Evolutionary conservation across 2,329 filamentous ascomycete genomes (phyloP).

Genomic region (Penicillium sp.): DNA sequence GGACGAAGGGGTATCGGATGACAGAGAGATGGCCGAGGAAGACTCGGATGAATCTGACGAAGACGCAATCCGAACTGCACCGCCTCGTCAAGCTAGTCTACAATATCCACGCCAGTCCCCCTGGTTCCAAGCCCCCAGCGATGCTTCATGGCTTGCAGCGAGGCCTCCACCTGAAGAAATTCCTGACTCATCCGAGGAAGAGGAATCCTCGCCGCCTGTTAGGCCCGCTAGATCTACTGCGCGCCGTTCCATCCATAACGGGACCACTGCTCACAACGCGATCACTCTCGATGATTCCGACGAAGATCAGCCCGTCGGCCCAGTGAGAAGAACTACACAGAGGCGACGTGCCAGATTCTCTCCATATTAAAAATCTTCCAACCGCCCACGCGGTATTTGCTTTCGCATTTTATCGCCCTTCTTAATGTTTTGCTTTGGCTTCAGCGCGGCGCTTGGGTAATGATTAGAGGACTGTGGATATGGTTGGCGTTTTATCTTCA

Average conservation of each 20-base stretch:
- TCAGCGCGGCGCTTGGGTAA: slow-evolving; percentile 23
- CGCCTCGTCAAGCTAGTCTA: not conserved
- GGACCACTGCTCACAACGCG: slow-evolving; percentile 15
- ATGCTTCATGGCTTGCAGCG: slow-evolving; percentile 4
- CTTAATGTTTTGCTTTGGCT: slow-evolving; percentile 11
- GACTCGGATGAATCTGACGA: slow-evolving; percentile 5
- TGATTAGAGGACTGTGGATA: slow-evolving; percentile 13
- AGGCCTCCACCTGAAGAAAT: not conserved
- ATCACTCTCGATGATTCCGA: slow-evolving; percentile 28
- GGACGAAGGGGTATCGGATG: slow-evolving; percentile 17
- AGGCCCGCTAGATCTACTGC: not conserved
- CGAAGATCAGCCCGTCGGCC: slow-evolving; percentile 27
- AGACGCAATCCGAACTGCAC: not conserved
- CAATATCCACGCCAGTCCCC: not conserved
- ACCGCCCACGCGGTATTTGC: not conserved
- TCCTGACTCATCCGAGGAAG: slow-evolving; percentile 5
- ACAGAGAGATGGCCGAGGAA: slow-evolving; percentile 19
- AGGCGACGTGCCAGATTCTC: slow-evolving; percentile 21
- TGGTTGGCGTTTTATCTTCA: slow-evolving; percentile 10
- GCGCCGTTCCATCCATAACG: slow-evolving; percentile 2
- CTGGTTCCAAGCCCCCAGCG: slow-evolving; percentile 1
- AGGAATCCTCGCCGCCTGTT: slow-evolving; percentile 10
- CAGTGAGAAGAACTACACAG: slow-evolving; percentile 23
- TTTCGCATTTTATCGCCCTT: not conserved
- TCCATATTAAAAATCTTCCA: slow-evolving; percentile 18